These are phyloP conservation scores for Benincasa hispida DNA, from an alignment of 306 rosid genomes.

Conservation along the genomic window DNA sequence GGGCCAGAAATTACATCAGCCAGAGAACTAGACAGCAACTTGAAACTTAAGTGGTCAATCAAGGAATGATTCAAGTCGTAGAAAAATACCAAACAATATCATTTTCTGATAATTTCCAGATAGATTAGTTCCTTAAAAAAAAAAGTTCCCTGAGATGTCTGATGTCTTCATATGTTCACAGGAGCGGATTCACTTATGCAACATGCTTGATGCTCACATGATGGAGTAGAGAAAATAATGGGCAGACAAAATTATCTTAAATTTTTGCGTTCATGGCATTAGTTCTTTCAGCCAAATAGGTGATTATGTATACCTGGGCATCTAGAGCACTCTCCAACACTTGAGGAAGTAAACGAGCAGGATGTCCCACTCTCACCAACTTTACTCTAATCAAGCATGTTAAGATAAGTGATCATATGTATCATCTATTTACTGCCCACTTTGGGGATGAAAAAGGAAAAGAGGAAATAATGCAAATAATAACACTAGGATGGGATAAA, in stretches of 20 bases:
- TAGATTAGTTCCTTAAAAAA: not conserved
- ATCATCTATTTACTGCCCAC: not conserved
- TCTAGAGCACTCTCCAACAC: conserved; percentile 93
- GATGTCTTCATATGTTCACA: not conserved
- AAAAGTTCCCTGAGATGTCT: not conserved
- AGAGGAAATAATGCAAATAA: not conserved
- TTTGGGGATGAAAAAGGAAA: conserved; percentile 9
- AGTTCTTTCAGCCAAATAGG: not conserved
- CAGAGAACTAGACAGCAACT: not conserved
- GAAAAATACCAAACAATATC: not conserved
- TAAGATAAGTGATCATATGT: conserved; percentile 6
- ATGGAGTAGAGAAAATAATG: not conserved
- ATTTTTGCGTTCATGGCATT: not conserved
- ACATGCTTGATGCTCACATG: not conserved
- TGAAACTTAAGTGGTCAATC: not conserved
- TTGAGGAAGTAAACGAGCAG: conserved; percentile 97
- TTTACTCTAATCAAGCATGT: conserved; percentile 45
- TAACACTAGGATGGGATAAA: not conserved
- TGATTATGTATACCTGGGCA: conserved; percentile 53
- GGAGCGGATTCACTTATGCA: not conserved
- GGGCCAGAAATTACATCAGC: not conserved
- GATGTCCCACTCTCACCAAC: conserved; percentile 96
- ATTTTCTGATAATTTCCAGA: not conserved
- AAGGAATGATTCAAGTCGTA: not conserved
- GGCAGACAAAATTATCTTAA: not conserved